A percentile compares a stretch with the other conserved stretches of the same genome.
Conservation (phyloP, 2,329 filamentous ascomycete genomes). For the Colletotrichum chlorophyti region DNA sequence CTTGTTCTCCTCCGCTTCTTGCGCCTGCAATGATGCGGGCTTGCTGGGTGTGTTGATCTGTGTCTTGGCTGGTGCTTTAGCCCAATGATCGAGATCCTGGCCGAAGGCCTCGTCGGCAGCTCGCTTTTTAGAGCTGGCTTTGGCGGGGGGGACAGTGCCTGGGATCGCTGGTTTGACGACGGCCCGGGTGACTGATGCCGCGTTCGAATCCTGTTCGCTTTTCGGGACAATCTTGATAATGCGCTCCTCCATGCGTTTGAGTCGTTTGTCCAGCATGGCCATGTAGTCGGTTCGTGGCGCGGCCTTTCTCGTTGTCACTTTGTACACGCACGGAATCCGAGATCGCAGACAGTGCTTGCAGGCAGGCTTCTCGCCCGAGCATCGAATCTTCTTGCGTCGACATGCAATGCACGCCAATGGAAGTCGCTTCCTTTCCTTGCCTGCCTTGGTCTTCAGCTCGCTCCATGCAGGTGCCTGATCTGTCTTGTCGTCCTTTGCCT, state of each 20-base stretch:
- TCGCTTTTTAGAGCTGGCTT: constrained; percentile 76
- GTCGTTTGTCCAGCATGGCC: constrained; percentile 95
- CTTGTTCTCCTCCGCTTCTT: constrained; percentile 76
- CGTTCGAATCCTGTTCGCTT: constrained; percentile 72
- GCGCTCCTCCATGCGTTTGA: constrained; percentile 97
- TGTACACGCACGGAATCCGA: constrained; percentile 95
- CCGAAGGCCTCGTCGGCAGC: constrained; percentile 88
- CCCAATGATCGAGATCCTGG: constrained; percentile 82
- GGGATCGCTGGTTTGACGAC: constrained; percentile 82
- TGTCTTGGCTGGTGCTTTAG: constrained; percentile 62
- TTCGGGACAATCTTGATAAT: constrained; percentile 96
- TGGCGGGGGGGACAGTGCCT: constrained; percentile 56
- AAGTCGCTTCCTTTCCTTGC: constrained; percentile 92
- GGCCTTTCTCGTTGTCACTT: constrained; percentile 92
- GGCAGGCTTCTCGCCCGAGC: constrained; percentile 95
- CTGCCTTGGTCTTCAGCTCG: constrained; percentile 87
- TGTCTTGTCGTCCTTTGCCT: constrained; percentile 63
- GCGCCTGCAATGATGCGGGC: constrained; percentile 61
- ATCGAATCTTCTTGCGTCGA: constrained; percentile 95
- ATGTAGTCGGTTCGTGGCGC: constrained; percentile 97
- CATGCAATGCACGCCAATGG: constrained; percentile 96
- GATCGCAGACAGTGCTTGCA: constrained; percentile 96
- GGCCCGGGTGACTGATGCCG: constrained; percentile 75
- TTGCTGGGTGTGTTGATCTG: constrained; percentile 54
- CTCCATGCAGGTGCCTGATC: constrained; percentile 74